phyloP scores from a whole-genome alignment of 257 asterid genomes.

The Marsdenia floribunda region DNA sequence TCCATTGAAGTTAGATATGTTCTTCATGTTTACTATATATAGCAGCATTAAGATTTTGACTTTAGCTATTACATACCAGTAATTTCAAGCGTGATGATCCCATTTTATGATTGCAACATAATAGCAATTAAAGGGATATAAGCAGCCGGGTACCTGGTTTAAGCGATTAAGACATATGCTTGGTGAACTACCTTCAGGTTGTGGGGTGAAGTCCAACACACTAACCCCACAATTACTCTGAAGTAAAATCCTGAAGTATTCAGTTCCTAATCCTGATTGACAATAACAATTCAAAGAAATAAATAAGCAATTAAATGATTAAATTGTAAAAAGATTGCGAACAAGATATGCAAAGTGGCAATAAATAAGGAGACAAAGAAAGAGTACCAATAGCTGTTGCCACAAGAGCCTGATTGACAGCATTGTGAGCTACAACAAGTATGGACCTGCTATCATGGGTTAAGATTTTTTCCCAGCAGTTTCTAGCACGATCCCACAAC shows the following conservation, averaged over 20 bases:
- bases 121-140: neutral
- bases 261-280: constrained; percentile 61
- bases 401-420: constrained; percentile 94
- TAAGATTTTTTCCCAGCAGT: constrained; percentile 75
- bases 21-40: neutral
- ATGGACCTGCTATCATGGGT: constrained; percentile 68
- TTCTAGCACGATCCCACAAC: constrained; percentile 80
- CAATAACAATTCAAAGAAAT: neutral
- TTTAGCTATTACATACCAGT: neutral
- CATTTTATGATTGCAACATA: neutral
- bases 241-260: constrained; percentile 78
- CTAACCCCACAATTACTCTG: constrained; percentile 98
- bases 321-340: neutral
- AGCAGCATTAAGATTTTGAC: neutral
- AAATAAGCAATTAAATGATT: neutral
- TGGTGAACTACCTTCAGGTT: constrained; percentile 52
- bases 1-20: neutral
- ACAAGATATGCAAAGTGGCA: neutral
- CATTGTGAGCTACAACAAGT: constrained; percentile 95
- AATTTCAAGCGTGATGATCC: neutral
- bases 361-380: constrained; percentile 2
- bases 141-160: constrained; percentile 57
- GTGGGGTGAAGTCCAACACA: constrained; percentile 86
- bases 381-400: constrained; percentile 84
- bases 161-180: constrained; percentile 77